Evolutionary conservation across 768 basidiomycete genomes (phyloP).

Genomic region (Ramaria rubella): DNA sequence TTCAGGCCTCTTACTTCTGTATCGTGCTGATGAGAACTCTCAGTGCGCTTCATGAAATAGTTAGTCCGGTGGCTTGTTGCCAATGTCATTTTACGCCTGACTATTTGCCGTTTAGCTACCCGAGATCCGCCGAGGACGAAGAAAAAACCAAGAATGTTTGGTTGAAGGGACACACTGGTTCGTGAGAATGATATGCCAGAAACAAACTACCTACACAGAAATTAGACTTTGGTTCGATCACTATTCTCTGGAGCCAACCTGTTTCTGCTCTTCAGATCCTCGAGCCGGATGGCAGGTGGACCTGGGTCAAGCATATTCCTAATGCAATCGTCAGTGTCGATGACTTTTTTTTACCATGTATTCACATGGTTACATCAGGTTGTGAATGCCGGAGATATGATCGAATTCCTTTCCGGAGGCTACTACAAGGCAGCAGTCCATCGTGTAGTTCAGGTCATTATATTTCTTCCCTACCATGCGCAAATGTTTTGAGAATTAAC

Average conservation of each 20-base stretch:
- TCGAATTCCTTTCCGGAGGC: constrained; percentile 31
- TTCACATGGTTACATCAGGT: constrained; percentile 31
- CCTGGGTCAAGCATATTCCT: constrained; percentile 29
- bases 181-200: too few species aligned
- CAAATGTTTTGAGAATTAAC: too few species aligned
- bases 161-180: constrained; percentile 34
- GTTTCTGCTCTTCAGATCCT: too few species aligned
- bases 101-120: constrained; percentile 23
- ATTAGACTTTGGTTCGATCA: constrained; percentile 29
- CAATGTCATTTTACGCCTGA: not conserved
- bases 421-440: constrained; percentile 32
- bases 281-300: constrained; percentile 30
- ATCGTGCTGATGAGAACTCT: too few species aligned
- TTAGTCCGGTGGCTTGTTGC: too few species aligned
- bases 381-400: constrained; percentile 31
- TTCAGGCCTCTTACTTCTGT: too few species aligned
- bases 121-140: constrained; percentile 28
- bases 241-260: constrained; percentile 34
- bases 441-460: constrained; percentile 32
- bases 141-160: constrained; percentile 24
- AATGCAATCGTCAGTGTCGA: constrained; percentile 27
- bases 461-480: too few species aligned
- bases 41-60: constrained; percentile 67
- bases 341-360: not conserved
- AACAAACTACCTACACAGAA: not conserved